Percentiles rank a stretch among this genome's conserved stretches.
These are phyloP conservation scores for Pleurotus ostreatus DNA, from an alignment of 768 basidiomycete species.

Conservation along the genomic window DNA sequence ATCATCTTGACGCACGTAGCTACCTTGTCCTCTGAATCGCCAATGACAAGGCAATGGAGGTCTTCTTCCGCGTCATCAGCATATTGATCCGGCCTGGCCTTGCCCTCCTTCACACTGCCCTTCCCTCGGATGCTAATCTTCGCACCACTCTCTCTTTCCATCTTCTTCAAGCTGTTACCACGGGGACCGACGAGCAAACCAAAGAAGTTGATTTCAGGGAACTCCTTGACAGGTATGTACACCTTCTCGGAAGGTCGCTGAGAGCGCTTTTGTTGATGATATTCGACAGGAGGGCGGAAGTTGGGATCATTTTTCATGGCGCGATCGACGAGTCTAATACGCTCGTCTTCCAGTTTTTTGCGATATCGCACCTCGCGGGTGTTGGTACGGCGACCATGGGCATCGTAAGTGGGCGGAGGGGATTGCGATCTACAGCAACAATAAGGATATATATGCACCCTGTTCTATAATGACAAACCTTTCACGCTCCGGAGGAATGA, in stretches of 20 bases:
- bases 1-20: constrained; percentile 89
- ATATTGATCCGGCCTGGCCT: constrained; percentile 90
- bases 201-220: constrained; percentile 99
- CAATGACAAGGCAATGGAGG: constrained; percentile 95
- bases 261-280: constrained; percentile 91
- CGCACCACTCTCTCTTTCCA: constrained; percentile 97
- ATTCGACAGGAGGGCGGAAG: constrained; percentile 96
- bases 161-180: constrained; percentile 98
- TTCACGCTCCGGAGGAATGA: constrained; percentile 92
- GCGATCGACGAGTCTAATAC: constrained; percentile 88
- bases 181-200: constrained; percentile 97
- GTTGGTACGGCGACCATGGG: constrained; percentile 96
- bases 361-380: constrained; percentile 98
- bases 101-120: constrained; percentile 98
- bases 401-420: constrained; percentile 96
- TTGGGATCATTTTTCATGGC: constrained; percentile 98
- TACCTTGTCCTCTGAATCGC: constrained; percentile 91
- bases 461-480: constrained; percentile 44
- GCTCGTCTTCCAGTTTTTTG: constrained; percentile 91
- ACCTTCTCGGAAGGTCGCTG: constrained; percentile 96
- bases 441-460: constrained; percentile 23
- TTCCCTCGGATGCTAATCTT: constrained; percentile 99
- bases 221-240: constrained; percentile 99
- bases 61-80: constrained; percentile 98
- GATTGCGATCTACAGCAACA: constrained; percentile 71